Conservation (phyloP, 345 rosid genomes). For the Kandelia obovata region DNA sequence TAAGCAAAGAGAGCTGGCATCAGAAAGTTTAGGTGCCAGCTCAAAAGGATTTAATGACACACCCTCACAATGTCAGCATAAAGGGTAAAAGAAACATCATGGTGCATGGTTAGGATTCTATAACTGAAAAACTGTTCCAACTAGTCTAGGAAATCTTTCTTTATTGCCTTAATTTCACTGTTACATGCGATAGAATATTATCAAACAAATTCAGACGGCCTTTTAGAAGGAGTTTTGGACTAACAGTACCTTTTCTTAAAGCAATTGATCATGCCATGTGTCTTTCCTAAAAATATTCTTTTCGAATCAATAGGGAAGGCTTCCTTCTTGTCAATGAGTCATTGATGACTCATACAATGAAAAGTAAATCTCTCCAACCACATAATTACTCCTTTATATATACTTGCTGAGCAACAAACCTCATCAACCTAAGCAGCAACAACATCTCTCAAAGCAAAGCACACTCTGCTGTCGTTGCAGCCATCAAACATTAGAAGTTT, state of each 20-base stretch:
- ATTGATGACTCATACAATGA: conserved; percentile 31
- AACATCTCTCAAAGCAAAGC: background rate
- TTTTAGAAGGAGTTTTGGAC: background rate
- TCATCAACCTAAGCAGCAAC: conserved; percentile 12
- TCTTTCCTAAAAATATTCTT: conserved; percentile 8
- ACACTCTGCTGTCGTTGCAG: background rate
- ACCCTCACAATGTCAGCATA: conserved; percentile 6
- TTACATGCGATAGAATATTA: too few relatives aligned
- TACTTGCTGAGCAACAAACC: background rate
- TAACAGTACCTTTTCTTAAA: conserved; percentile 17
- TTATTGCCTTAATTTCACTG: too few relatives aligned
- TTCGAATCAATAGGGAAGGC: conserved; percentile 4
- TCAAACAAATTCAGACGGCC: too few relatives aligned
- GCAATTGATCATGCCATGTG: conserved; percentile 10
- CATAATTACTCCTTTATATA: conserved; percentile 13
- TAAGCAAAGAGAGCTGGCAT: conserved; percentile 14
- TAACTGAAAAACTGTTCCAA: conserved; percentile 14
- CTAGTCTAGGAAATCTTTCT: conserved; percentile 2
- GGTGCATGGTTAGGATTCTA: conserved; percentile 3
- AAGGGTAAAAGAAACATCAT: background rate
- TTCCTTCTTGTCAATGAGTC: conserved; percentile 24
- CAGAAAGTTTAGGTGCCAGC: conserved; percentile 48
- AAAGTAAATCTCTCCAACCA: conserved; percentile 23
- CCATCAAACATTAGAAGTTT: background rate
- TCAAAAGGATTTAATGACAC: conserved; percentile 42